phyloP scores from a whole-genome alignment of 2,329 filamentous ascomycete genomes.

The Fusarium mangiferae region DNA sequence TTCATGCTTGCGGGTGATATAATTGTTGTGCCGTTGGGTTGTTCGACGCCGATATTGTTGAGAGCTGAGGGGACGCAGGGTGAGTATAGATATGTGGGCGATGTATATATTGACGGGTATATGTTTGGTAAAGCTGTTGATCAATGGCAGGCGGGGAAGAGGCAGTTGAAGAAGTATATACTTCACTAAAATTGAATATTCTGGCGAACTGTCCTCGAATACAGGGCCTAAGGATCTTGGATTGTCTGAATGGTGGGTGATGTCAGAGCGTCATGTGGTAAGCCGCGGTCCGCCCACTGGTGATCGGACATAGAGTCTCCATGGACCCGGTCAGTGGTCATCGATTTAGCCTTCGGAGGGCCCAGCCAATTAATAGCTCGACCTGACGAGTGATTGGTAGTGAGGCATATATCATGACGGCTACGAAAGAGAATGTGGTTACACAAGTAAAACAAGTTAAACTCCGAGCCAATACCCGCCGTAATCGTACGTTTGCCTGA shows the following conservation, averaged over 20 bases:
- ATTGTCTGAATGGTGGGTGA: not conserved
- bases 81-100: conserved; percentile 17
- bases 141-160: conserved; percentile 4
- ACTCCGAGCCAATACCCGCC: not conserved
- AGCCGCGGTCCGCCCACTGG: not conserved
- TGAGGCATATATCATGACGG: not conserved
- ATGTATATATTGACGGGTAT: conserved; percentile 21
- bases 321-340: not conserved
- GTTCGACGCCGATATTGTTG: conserved; percentile 22
- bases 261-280: not conserved
- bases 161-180: conserved; percentile 12
- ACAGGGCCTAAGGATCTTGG: not conserved
- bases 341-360: not conserved
- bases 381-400: not conserved
- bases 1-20: conserved; percentile 24
- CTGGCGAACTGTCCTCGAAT: no score
- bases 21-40: conserved; percentile 15
- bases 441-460: not conserved
- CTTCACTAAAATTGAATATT: not conserved
- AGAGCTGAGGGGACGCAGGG: conserved; percentile 12
- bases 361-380: not conserved
- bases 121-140: conserved; percentile 21
- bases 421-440: not conserved
- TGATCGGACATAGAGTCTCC: not conserved
- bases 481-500: not conserved